Evolutionary conservation across 805 yeast genomes (phyloP), one percentile per base, ranked within the genome.

Genomic region (Barnettozyma botsteinii): DNA sequence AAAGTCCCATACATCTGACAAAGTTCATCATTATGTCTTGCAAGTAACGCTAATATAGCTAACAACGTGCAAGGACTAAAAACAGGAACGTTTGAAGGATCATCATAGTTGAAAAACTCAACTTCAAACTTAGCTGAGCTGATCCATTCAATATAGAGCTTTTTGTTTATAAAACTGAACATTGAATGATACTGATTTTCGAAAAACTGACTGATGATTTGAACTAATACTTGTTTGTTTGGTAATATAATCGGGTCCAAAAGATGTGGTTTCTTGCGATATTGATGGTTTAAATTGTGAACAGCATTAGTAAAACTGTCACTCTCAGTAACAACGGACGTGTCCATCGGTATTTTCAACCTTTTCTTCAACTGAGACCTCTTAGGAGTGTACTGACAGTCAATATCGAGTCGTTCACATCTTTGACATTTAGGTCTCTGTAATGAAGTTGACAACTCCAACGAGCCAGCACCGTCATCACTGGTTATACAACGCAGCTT

Each of bases 21-120:
- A n/a, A 65, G 33, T 4, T 49, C 46, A 0, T 60, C 57, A 39
- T 64, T 62, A 8, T 62, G 49, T 38, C 69, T 50, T 2, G 68
- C 56, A 43, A 67, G 57, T 5, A 66, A 49, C 1, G 69, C 69
- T 19, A 65, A 43, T 3, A 65, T 59, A 1, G 67, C 64, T 11
- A 65, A 45, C 11, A 65, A 40, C 5, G 49, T 46, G 29, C 49
- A 46, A 8, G 49, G 49, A 1, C 47, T 46, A 21, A 32, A 43
- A 7, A 32, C 33, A 3, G 49, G 47, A 5, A 43, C 38, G 10
- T 46, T 42, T 12, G 31, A 31, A 5, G 49, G 49, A 18, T 46
- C 47, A 25, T 46, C 49, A 38, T 46, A 46, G 26, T 43, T 43
- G 37, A 43, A 46, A 20, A 46, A 46, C 26, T 43, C 41, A 7